These are phyloP conservation scores for Aureobasidium sp. DNA, from an alignment of 2,329 filamentous ascomycete genomes.

Conservation along the genomic window DNA sequence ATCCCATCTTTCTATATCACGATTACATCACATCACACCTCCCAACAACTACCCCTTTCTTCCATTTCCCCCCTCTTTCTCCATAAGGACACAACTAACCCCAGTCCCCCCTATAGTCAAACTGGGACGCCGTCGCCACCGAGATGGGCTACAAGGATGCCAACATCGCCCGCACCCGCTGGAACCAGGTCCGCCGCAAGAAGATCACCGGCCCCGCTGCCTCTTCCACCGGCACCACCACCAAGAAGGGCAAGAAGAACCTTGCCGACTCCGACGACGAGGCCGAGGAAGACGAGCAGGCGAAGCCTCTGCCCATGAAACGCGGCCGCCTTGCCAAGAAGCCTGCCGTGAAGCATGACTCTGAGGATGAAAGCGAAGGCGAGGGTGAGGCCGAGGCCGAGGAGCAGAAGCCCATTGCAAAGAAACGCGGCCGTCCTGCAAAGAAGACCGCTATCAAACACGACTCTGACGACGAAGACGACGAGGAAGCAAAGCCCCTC, in stretches of 20 bases:
- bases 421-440: neutral
- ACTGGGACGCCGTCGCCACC: conserved; percentile 20
- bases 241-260: conserved; percentile 8
- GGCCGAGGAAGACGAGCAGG: neutral
- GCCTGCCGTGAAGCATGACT: neutral
- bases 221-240: conserved; percentile 8
- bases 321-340: neutral
- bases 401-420: neutral
- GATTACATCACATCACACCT: too few relatives aligned
- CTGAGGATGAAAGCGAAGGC: neutral
- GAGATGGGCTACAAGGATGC: conserved; percentile 21
- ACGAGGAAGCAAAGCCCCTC: neutral
- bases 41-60: too few relatives aligned
- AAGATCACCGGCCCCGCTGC: conserved; percentile 17
- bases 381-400: neutral
- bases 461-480: neutral
- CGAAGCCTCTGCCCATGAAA: neutral
- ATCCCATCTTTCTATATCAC: neutral
- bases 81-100: neutral
- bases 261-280: neutral
- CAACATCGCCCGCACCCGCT: conserved; percentile 18
- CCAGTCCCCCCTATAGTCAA: conserved; percentile 14
- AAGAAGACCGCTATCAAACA: neutral
- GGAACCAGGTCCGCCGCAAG: conserved; percentile 20
- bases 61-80: neutral